phyloP scores from a whole-genome alignment of 371 early-diverging fungal genomes.

The Mucor velutinosus region DNA sequence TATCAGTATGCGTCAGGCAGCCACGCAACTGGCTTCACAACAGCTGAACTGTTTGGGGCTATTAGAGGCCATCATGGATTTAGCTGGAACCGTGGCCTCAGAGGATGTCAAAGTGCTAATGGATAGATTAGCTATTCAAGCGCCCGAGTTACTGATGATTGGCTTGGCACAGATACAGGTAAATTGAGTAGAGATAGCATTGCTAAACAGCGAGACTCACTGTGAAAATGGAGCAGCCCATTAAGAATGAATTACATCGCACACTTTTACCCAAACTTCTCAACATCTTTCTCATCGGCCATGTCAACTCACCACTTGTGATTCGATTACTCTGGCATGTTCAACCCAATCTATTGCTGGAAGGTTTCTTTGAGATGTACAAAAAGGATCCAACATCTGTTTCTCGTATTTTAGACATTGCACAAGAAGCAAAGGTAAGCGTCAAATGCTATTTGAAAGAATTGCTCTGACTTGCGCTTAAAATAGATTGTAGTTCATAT shows the following conservation, averaged over 20 bases:
- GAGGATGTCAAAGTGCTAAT: slow-evolving; percentile 69
- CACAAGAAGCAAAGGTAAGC: slow-evolving; percentile 79
- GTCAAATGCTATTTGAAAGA: no score
- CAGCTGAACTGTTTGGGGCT: slow-evolving; percentile 79
- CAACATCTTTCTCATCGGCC: slow-evolving; percentile 73
- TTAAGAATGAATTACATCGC: slow-evolving; percentile 70
- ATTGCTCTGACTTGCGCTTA: background rate
- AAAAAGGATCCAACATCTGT: slow-evolving; percentile 70
- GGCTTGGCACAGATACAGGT: slow-evolving; percentile 73
- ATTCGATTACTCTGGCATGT: slow-evolving; percentile 75
- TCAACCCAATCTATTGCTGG: slow-evolving; percentile 59
- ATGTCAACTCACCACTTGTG: slow-evolving; percentile 74
- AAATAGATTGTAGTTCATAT: slow-evolving; percentile 70
- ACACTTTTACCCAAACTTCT: slow-evolving; percentile 69
- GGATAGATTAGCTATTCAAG: slow-evolving; percentile 65
- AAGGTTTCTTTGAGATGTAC: slow-evolving; percentile 77
- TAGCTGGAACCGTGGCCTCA: slow-evolving; percentile 60
- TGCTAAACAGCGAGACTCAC: no score
- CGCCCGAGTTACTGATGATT: slow-evolving; percentile 79
- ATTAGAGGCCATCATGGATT: slow-evolving; percentile 61
- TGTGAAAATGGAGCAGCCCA: slow-evolving; percentile 24
- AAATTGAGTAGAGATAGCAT: background rate
- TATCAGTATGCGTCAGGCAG: slow-evolving; percentile 48
- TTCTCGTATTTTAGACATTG: slow-evolving; percentile 78
- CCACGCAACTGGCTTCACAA: slow-evolving; percentile 54